Evolutionary conservation across 179 eudicot species (phyloP).

Genomic region (Corrigiola litoralis): DNA sequence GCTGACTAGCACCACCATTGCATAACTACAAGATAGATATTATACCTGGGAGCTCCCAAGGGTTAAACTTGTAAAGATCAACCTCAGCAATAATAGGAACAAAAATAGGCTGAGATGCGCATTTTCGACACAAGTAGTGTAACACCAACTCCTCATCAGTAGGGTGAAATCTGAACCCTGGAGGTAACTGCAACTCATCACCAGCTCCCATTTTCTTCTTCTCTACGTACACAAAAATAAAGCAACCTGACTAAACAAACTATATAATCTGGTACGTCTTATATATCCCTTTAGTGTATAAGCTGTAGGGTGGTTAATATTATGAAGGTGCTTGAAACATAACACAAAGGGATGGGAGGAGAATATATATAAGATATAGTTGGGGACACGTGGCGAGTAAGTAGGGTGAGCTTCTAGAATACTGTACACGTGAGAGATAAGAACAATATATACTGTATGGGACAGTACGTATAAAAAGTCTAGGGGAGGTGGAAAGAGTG

Average conservation of each 20-base stretch:
- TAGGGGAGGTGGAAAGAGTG: no score
- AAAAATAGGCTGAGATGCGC: slow-evolving; percentile 51
- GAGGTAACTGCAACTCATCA: slow-evolving; percentile 41
- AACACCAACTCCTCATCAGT: slow-evolving; percentile 69
- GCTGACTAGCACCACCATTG: background rate
- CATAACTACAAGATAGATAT: background rate
- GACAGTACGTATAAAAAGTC: no score
- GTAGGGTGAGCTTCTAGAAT: slow-evolving; percentile 18
- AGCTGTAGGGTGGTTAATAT: background rate
- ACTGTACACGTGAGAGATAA: slow-evolving; percentile 23
- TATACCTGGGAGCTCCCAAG: slow-evolving; percentile 77
- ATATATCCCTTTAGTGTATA: background rate
- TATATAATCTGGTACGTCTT: background rate
- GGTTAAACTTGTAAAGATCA: slow-evolving; percentile 66
- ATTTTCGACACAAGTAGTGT: slow-evolving; percentile 56
- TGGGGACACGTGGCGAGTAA: slow-evolving; percentile 28
- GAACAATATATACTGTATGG: background rate
- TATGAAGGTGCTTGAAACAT: slow-evolving; percentile 19
- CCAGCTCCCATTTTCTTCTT: slow-evolving; percentile 17
- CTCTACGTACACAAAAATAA: background rate
- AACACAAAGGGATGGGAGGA: slow-evolving; percentile 7
- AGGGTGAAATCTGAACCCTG: slow-evolving; percentile 69
- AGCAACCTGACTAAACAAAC: background rate
- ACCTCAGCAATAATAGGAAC: slow-evolving; percentile 64
- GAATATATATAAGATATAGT: slow-evolving; percentile 20